These are phyloP conservation scores for Arabidopsis thaliana DNA, from an alignment of 345 rosid species.

Conservation along the genomic window DNA sequence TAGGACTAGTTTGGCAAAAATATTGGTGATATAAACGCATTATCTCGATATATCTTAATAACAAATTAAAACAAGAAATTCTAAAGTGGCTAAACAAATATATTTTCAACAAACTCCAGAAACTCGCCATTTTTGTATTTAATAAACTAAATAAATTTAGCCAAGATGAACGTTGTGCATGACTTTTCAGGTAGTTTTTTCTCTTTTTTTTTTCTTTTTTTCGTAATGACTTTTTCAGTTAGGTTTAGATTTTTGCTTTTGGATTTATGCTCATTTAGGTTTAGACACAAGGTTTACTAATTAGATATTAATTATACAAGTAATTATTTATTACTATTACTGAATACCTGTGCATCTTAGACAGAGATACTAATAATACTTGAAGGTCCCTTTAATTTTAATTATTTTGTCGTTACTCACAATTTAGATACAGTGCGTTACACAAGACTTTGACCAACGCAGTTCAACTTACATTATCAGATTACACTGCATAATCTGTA, in stretches of 20 bases:
- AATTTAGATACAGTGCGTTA: no score
- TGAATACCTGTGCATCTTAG: neutral
- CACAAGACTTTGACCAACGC: neutral
- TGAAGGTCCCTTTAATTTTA: neutral
- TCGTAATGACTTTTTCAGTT: neutral
- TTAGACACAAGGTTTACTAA: neutral
- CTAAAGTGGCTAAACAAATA: neutral
- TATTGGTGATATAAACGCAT: neutral
- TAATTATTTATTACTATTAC: no score
- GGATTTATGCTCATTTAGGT: neutral
- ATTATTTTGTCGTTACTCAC: neutral
- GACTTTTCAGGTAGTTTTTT: neutral
- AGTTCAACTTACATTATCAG: neutral
- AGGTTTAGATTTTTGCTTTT: neutral
- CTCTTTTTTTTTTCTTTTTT: no score
- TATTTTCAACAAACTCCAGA: neutral
- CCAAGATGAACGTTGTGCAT: neutral
- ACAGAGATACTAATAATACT: neutral
- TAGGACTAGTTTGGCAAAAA: neutral
- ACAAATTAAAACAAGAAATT: neutral
- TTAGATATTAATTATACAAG: no score
- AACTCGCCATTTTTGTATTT: neutral
- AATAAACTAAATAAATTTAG: neutral
- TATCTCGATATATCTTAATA: neutral
- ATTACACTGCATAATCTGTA: neutral